Percentiles rank a stretch among this genome's conserved stretches.
These are phyloP conservation scores for Fusarium irregulare DNA, from an alignment of 2,329 filamentous ascomycete species.

Conservation along the genomic window DNA sequence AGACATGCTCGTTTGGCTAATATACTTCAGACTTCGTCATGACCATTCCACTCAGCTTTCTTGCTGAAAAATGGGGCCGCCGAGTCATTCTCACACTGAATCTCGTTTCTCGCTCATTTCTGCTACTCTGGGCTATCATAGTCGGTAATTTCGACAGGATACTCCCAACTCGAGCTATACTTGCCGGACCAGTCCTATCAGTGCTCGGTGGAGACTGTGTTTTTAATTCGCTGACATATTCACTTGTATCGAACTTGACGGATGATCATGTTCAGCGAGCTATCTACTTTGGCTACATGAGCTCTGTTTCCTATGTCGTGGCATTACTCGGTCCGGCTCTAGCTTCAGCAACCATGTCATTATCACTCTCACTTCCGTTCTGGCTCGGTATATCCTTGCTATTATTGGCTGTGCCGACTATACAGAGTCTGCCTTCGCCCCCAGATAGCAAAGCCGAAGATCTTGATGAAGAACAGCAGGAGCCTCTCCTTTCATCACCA, in stretches of 20 bases:
- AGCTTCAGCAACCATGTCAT: constrained; percentile 59
- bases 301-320: constrained; percentile 60
- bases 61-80: constrained; percentile 58
- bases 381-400: constrained; percentile 36
- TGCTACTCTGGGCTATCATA: constrained; percentile 43
- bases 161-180: constrained; percentile 48
- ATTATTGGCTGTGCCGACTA: constrained; percentile 23
- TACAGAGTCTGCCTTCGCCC: constrained; percentile 27
- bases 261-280: constrained; percentile 59
- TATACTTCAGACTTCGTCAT: constrained; percentile 56
- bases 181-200: constrained; percentile 56
- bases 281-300: constrained; percentile 63
- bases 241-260: constrained; percentile 57
- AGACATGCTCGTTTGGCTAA: not conserved
- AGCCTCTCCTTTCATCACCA: constrained; percentile 55
- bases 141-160: constrained; percentile 34
- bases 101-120: constrained; percentile 51
- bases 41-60: constrained; percentile 61
- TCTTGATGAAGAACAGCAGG: constrained; percentile 49
- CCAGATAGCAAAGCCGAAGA: not conserved
- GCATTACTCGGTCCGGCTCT: constrained; percentile 59
- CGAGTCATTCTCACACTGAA: constrained; percentile 57
- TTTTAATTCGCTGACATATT: constrained; percentile 62
- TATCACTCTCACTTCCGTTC: constrained; percentile 58
- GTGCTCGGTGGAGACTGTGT: constrained; percentile 63